A percentile compares a stretch with the other conserved stretches of the same genome.
Conservation (phyloP, 1,284 basidiomycete genomes). For the Cutaneotrichosporon cutaneum region DNA sequence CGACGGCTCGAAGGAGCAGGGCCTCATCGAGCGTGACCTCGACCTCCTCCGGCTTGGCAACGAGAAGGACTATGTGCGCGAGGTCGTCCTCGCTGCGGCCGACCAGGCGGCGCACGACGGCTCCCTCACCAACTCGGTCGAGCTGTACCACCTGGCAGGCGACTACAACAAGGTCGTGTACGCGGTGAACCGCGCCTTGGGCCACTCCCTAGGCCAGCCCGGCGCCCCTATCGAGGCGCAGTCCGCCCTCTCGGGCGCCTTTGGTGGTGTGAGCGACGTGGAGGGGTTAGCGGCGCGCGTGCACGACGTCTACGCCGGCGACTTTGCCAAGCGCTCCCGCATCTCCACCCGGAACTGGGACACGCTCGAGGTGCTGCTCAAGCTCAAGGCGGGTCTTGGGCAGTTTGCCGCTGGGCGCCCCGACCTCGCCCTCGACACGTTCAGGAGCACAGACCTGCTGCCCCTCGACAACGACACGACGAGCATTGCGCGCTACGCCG, state of each 20-base stretch:
- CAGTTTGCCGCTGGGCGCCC: slow-evolving; percentile 70
- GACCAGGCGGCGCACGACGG: slow-evolving; percentile 65
- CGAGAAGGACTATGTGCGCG: slow-evolving; percentile 70
- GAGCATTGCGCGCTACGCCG: slow-evolving; percentile 79
- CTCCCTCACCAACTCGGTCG: slow-evolving; percentile 84
- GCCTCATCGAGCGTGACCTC: slow-evolving; percentile 80
- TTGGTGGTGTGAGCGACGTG: slow-evolving; percentile 57
- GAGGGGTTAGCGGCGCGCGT: slow-evolving; percentile 80
- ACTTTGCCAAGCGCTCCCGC: slow-evolving; percentile 69
- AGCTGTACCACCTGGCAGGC: slow-evolving; percentile 91
- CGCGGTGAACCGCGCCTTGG: slow-evolving; percentile 83
- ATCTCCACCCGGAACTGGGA: slow-evolving; percentile 73
- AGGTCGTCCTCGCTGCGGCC: slow-evolving; percentile 80
- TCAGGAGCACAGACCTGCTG: slow-evolving; percentile 85
- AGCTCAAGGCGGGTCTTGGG: slow-evolving; percentile 77
- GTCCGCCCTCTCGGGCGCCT: slow-evolving; percentile 36
- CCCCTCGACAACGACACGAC: slow-evolving; percentile 83
- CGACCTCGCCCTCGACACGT: slow-evolving; percentile 79
- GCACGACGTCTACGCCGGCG: slow-evolving; percentile 79
- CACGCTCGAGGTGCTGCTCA: slow-evolving; percentile 64
- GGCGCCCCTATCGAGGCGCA: slow-evolving; percentile 17
- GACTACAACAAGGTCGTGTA: slow-evolving; percentile 85
- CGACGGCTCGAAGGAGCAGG: slow-evolving; percentile 86
- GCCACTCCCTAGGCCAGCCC: slow-evolving; percentile 73
- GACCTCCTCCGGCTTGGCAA: slow-evolving; percentile 72